phyloP scores from a whole-genome alignment of 2,329 filamentous ascomycete species.

The Diplodia mutila region DNA sequence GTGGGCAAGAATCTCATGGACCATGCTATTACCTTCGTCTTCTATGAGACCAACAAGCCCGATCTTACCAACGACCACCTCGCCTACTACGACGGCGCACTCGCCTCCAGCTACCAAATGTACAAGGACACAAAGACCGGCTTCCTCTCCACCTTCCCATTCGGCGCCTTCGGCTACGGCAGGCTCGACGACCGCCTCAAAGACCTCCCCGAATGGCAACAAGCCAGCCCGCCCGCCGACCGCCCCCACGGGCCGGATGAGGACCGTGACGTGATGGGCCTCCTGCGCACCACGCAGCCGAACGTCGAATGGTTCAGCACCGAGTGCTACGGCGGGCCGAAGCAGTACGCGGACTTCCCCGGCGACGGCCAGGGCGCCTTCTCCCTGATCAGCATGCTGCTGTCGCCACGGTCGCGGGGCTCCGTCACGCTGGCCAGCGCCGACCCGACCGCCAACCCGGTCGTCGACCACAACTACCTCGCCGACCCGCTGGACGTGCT shows the following conservation, averaged over 20 bases:
- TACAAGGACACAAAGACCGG: conserved; percentile 64
- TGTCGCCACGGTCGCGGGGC: conserved; percentile 37
- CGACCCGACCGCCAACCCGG: conserved; percentile 32
- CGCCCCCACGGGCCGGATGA: conserved; percentile 40
- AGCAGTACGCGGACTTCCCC: conserved; percentile 60
- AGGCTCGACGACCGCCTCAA: conserved; percentile 64
- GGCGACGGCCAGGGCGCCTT: conserved; percentile 60
- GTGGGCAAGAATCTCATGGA: conserved; percentile 69
- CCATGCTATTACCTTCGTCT: conserved; percentile 60
- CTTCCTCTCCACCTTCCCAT: conserved; percentile 64
- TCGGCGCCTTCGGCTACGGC: conserved; percentile 65
- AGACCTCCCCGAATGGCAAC: conserved; percentile 59
- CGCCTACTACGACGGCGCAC: conserved; percentile 58
- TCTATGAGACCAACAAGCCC: conserved; percentile 63
- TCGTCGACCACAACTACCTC: conserved; percentile 38
- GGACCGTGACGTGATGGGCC: conserved; percentile 65
- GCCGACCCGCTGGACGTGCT: conserved; percentile 32
- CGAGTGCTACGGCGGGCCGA: conserved; percentile 64
- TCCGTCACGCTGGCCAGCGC: conserved; percentile 33
- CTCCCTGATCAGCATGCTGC: conserved; percentile 26
- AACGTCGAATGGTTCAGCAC: conserved; percentile 67
- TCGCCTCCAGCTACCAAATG: conserved; percentile 55
- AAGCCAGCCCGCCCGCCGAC: conserved; percentile 37
- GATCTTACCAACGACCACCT: conserved; percentile 58
- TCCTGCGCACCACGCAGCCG: conserved; percentile 57